Base-by-base conservation (phyloP, 2,329 filamentous ascomycete species). In the Westerdykella aurantiaca region DNA sequence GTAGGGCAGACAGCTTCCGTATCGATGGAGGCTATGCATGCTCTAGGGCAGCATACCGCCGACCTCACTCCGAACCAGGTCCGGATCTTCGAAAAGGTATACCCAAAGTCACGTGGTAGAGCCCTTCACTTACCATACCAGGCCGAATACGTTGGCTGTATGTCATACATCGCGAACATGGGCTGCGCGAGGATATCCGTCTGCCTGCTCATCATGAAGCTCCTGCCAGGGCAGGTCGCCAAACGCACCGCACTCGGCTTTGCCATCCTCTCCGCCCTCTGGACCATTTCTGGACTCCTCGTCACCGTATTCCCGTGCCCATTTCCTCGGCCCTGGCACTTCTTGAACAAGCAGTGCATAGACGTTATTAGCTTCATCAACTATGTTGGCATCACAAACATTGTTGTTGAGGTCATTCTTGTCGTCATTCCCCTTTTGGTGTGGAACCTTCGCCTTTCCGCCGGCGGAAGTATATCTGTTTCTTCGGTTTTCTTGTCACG, bases 121-220 rank as follows among this genome's bases (percentile, higher is more conserved):
- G 25, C 11, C 25, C 33, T 35, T 14, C 7, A 34, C 23, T 7
- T 12, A 23, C 23, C 4, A n/a, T 31, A 2, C 5, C 31, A 63
- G 60, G 38, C 58, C 29, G 52, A 58, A 25, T 63, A 60, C 42
- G 56, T 39, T 2, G 45, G 46, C 1, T 56, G 45, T 33, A 60
- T 62, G 31, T 45, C 61, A 13, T 61, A 59, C 44, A 51, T 63
- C 31, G 55, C 55, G 18, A 63, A 60, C 45, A 53, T 63, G 52
- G 60, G 60, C 25, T 60, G 53, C 41, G 46, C 57, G 10, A 52
- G 57, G 21, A 55, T 62, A 31, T 60, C 55, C 9, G 37, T 61
- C 5, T 58, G 53, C 18, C 33, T 60, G 7, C 34, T 60, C 6
- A 55, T 63, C 38, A 51, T 44, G 34, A 50, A 53, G 21, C 44